Conservation (phyloP, 208 protist genomes). For the Acanthamoeba royreba region DNA sequence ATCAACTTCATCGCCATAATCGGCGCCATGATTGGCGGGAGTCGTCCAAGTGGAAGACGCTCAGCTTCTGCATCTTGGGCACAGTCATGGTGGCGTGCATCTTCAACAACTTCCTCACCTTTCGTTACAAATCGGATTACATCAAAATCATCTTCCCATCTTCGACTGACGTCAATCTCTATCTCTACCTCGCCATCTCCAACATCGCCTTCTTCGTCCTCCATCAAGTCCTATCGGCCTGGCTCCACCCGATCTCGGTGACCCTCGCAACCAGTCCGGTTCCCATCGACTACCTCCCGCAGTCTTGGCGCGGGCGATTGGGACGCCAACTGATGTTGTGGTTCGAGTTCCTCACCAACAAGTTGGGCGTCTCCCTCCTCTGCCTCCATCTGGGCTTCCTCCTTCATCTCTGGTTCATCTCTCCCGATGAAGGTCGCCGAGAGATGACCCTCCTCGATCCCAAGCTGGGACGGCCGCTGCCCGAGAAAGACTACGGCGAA, state of each 20-base stretch:
- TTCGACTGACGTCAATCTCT: no score
- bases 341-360: conserved; percentile 22
- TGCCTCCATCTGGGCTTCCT: neutral
- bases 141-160: no score
- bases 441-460: conserved; percentile 19
- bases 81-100: neutral
- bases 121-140: no score
- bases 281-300: neutral
- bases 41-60: neutral
- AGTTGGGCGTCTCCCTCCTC: neutral
- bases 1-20: no score
- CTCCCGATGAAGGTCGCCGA: neutral
- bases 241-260: neutral
- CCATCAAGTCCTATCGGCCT: neutral
- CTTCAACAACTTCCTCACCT: neutral
- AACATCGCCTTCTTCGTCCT: neutral
- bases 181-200: neutral
- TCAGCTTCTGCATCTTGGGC: neutral
- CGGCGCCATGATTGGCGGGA: neutral
- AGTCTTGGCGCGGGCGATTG: neutral
- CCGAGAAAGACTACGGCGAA: conserved; percentile 8
- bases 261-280: neutral
- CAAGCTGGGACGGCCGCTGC: neutral
- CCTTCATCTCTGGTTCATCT: neutral
- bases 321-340: neutral